Base-by-base conservation (phyloP, 2,329 filamentous ascomycete genomes). In the Diplodia seriata region DNA sequence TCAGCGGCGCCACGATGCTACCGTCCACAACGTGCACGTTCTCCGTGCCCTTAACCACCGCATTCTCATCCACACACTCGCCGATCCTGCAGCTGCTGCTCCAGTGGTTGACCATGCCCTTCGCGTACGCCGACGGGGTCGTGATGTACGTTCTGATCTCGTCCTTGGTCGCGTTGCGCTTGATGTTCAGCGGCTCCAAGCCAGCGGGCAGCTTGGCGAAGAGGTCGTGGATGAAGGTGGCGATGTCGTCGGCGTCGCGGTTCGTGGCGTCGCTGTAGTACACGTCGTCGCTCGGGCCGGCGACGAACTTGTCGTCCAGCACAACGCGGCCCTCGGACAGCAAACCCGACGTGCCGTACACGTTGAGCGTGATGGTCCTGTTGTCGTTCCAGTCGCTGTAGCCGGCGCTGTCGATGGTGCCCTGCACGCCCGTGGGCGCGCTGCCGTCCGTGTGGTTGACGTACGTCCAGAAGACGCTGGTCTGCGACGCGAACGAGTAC, bases 291-390 rank as follows among this genome's bases (percentile, higher is more conserved):
- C 78, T 76, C 0, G 83, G 78, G 1, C 80, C 78, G 0, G 84
- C 81, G 5, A 80, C 74, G 70, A 82, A 83, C 0, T 80, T 80
- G 0, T 75, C 74, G 57, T 84, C 81, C 15, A 86, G 78, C 7
- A 78, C 72, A 3, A 86, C 84, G 4, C 78, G 77, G 1, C 85
- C 84, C 0, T 78, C 74, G 2, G 85, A 86, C 6, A 80, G 78
- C 26, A 86, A 77, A 0, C 85, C 85, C 0, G 84, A 86, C 0
- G 85, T 87, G 9, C 85, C 85, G 75, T 87, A 87, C 4, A 87
- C 75, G 73, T 87, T 87, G 23, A 87, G 77, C 0, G 85, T 86
- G 63, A 87, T 83, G 69, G 83, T 85, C 68, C 83, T 78, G 63
- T 79, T 78, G 40, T 73, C 71, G 1, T 68, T 80, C 71, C 74